Conservation (phyloP, 179 eudicot genomes). For the Sideroxylon spinosum region DNA sequence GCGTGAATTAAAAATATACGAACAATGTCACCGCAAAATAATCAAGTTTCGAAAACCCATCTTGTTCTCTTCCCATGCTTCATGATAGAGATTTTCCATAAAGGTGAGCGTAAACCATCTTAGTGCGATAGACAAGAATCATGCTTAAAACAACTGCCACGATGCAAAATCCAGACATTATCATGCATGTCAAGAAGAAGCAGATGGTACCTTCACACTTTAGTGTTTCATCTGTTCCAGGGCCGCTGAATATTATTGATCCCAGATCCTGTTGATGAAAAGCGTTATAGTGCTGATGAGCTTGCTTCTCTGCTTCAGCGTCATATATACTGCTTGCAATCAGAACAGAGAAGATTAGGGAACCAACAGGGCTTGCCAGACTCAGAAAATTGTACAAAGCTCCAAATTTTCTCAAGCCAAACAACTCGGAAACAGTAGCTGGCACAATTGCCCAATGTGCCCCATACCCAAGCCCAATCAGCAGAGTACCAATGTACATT, state of each 20-base stretch:
- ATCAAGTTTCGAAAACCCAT: background rate
- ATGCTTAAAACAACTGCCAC: conserved; percentile 55
- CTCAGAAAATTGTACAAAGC: conserved; percentile 50
- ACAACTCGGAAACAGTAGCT: conserved; percentile 44
- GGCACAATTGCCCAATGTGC: conserved; percentile 58
- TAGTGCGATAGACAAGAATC: conserved; percentile 77
- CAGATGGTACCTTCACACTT: conserved; percentile 76
- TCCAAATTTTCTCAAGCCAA: conserved; percentile 52
- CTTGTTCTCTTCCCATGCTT: background rate
- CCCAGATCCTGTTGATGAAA: conserved; percentile 21
- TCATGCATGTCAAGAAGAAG: conserved; percentile 67
- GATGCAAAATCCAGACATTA: conserved; percentile 69
- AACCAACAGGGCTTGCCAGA: conserved; percentile 44
- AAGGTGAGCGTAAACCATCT: conserved; percentile 59
- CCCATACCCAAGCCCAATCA: conserved; percentile 49
- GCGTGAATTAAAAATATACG: background rate
- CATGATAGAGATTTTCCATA: conserved; percentile 60
- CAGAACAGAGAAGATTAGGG: conserved; percentile 37
- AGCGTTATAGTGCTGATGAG: conserved; percentile 28
- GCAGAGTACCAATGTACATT: conserved; percentile 41
- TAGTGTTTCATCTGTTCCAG: conserved; percentile 49
- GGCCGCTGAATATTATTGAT: conserved; percentile 23
- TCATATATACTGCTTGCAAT: conserved; percentile 45
- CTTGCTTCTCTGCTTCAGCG: conserved; percentile 47
- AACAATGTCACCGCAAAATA: background rate